phyloP scores from a whole-genome alignment of 345 rosid genomes.

The Gossypium longicalyx region DNA sequence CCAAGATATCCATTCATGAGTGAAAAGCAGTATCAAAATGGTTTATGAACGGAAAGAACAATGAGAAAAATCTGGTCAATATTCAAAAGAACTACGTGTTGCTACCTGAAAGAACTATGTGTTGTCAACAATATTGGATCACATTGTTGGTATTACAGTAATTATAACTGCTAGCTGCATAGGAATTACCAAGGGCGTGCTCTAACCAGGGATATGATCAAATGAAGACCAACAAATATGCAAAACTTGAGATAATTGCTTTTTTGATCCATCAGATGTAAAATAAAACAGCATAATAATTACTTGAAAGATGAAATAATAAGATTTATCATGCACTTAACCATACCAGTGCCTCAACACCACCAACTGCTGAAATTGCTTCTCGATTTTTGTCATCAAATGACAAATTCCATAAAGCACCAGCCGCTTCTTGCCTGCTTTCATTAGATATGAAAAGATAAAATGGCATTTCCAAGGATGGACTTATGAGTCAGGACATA shows the following conservation, averaged over 20 bases:
- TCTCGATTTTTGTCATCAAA: conserved; percentile 81
- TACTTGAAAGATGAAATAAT: conserved; percentile 1
- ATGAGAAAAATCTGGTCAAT: too few species aligned
- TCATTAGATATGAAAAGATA: background rate
- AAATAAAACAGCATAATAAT: background rate
- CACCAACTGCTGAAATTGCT: conserved; percentile 75
- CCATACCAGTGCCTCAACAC: conserved; percentile 81
- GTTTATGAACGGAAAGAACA: too few species aligned
- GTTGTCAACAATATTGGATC: too few species aligned
- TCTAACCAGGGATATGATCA: background rate
- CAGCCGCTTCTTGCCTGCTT: conserved; percentile 80
- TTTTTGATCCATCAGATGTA: background rate
- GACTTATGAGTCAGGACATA: background rate
- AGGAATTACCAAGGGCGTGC: background rate
- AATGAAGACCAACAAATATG: background rate
- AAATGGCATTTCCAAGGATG: background rate
- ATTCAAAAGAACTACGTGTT: too few species aligned
- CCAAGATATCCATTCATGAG: background rate
- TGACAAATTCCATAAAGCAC: conserved; percentile 85
- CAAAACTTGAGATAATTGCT: background rate
- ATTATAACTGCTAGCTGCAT: background rate
- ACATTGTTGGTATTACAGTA: background rate
- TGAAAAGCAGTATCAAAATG: background rate
- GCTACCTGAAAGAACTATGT: too few species aligned
- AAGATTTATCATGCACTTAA: background rate